phyloP scores from a whole-genome alignment of 441 rosid genomes.

The Adansonia gregorii region DNA sequence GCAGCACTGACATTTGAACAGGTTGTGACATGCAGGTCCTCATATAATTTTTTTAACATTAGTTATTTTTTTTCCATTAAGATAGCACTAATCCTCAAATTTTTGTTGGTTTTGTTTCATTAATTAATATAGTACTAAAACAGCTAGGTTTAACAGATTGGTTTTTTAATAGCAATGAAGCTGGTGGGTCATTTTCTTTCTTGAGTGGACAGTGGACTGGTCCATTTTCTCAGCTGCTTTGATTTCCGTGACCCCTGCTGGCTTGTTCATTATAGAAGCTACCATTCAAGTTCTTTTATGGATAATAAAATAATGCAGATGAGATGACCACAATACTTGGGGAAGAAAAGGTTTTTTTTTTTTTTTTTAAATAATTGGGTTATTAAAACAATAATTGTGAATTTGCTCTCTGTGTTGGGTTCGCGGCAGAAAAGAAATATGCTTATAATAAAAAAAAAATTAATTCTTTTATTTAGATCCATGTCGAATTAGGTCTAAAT shows the following conservation, averaged over 20 bases:
- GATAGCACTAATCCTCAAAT: not conserved
- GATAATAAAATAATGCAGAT: not conserved
- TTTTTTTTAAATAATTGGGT: not conserved
- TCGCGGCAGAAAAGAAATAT: too few relatives aligned
- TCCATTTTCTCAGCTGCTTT: conserved; percentile 18
- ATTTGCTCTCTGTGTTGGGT: not conserved
- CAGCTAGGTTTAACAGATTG: too few relatives aligned
- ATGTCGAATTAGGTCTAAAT: too few relatives aligned
- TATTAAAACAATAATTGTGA: not conserved
- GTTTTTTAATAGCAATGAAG: not conserved
- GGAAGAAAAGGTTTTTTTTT: not conserved
- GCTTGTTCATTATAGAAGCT: not conserved
- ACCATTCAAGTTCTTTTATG: conserved; percentile 12
- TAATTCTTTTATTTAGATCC: too few relatives aligned
- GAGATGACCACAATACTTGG: not conserved
- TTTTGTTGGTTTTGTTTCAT: not conserved
- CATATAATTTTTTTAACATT: not conserved
- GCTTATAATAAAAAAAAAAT: too few relatives aligned
- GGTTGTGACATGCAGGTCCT: not conserved
- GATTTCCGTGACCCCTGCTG: conserved; percentile 25
- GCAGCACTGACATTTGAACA: conserved; percentile 12
- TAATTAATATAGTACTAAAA: not conserved
- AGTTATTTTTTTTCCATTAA: not conserved
- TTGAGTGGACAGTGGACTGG: conserved; percentile 10
- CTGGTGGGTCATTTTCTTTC: not conserved